phyloP scores from a whole-genome alignment of 2,329 filamentous ascomycete species.

The Sclerotinia glacialis region DNA sequence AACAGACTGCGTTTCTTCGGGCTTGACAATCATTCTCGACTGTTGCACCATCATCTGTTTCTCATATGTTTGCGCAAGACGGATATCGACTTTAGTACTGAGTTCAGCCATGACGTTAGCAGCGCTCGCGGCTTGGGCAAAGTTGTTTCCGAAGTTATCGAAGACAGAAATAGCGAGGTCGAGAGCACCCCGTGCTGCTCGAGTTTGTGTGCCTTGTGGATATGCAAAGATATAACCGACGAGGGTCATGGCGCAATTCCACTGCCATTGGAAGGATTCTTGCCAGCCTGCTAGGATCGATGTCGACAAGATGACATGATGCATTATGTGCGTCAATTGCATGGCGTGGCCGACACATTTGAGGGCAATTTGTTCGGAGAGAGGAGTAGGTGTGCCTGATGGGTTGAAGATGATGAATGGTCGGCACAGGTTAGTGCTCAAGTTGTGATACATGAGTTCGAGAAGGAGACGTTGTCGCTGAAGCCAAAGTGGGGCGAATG shows the following conservation, averaged over 20 bases:
- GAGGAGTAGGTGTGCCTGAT: slow-evolving; percentile 25
- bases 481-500: slow-evolving; percentile 44
- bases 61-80: slow-evolving; percentile 7
- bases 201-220: slow-evolving; percentile 37
- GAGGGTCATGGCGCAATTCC: slow-evolving; percentile 44
- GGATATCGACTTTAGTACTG: slow-evolving; percentile 36
- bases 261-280: slow-evolving; percentile 46
- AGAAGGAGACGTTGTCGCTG: slow-evolving; percentile 45
- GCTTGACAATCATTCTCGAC: background rate
- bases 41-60: slow-evolving; percentile 2
- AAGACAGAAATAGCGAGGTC: slow-evolving; percentile 41
- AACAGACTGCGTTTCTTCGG: slow-evolving; percentile 15
- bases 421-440: slow-evolving; percentile 43
- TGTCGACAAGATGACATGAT: slow-evolving; percentile 40
- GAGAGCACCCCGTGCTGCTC: slow-evolving; percentile 40
- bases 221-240: slow-evolving; percentile 45
- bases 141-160: slow-evolving; percentile 40
- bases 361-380: slow-evolving; percentile 36
- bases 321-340: slow-evolving; percentile 42
- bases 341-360: slow-evolving; percentile 41
- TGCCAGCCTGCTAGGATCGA: slow-evolving; percentile 42
- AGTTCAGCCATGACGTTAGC: slow-evolving; percentile 39
- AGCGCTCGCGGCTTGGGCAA: slow-evolving; percentile 40
- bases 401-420: slow-evolving; percentile 43
- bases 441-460: slow-evolving; percentile 46